Evolutionary conservation across 169 alveolate genomes (phyloP).

Genomic region (Miamiensis avidus): DNA sequence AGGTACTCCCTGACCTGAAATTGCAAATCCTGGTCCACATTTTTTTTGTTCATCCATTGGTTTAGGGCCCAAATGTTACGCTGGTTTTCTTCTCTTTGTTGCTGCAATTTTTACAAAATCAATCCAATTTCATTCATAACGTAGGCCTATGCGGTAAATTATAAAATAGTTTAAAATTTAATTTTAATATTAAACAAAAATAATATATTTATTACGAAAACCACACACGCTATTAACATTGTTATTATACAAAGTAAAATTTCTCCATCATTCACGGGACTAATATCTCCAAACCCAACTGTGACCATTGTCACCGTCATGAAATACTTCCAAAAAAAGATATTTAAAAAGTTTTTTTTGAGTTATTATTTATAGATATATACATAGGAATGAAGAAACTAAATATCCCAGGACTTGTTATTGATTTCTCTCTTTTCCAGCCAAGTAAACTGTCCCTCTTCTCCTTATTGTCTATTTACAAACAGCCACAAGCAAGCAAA

Average conservation of each 20-base stretch:
- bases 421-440: not conserved
- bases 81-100: conserved; percentile 18
- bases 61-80: conserved; percentile 24
- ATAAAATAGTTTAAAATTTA: not conserved
- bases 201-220: not conserved
- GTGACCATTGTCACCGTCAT: conserved; percentile 19
- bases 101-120: not conserved
- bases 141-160: not conserved
- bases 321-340: not conserved
- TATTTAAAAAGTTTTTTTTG: too few relatives aligned
- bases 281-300: conserved; percentile 37
- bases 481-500: conserved; percentile 16
- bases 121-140: conserved; percentile 6
- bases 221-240: conserved; percentile 24
- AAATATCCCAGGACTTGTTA: not conserved
- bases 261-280: conserved; percentile 23
- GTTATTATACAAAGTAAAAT: conserved; percentile 10
- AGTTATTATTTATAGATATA: too few relatives aligned
- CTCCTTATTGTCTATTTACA: not conserved
- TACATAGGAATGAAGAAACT: conserved; percentile 1
- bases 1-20: conserved; percentile 40
- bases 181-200: too few relatives aligned
- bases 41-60: conserved; percentile 34
- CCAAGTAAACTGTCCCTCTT: not conserved
- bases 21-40: conserved; percentile 24